Base-by-base conservation (phyloP, 2,329 filamentous ascomycete species). In the Claviceps sp. region DNA sequence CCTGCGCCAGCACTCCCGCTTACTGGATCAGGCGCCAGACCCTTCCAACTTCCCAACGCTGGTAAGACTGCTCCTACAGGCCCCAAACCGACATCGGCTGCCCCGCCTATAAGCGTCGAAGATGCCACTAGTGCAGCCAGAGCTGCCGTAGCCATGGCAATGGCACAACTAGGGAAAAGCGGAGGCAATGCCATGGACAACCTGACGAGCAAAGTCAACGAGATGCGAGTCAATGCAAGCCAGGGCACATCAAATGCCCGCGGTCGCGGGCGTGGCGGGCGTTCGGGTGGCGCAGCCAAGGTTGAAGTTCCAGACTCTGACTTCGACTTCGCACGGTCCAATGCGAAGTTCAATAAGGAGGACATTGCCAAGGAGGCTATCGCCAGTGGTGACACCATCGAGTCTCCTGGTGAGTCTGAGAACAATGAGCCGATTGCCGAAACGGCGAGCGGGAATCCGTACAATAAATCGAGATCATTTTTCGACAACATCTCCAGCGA, bases 401-500 rank as follows among this genome's bases (percentile, higher is more conserved):
- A 85, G 46, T 70, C 70, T 3, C 64, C 73, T 0, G 71, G 71
- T 36, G 70, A 67, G 6, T 56, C 64, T 11, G 59, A 59, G 8
- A 56, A 65, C 0, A 67, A 75, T 23, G 65, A 66, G 11, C 60
- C 61, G 2, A 69, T 74, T 39, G 66, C 74, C 1, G 54, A 56
- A 1, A 34, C 56, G 8, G 64, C 68, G 14, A 67, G 74, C 1
- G 68, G 74, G 13, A 62, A 68, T 17, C 72, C 80, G 0, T 98
- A 98, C 71, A 91, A 96, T 73, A 95, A 89, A 69, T 77, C 83
- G 5, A 82, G 73, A 3, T 95, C 88, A 1, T 98, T 98, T 75
- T 98, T 98, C 64, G 93, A 98, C 70, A 96, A 98, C 67, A 96
- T 98, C 57, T 95, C 88, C 1, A 95, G 88, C 58, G 93, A 98